Percentiles rank a stretch among this genome's conserved stretches.
Conservation (phyloP, 768 basidiomycete species). For the Suillus subluteus region DNA sequence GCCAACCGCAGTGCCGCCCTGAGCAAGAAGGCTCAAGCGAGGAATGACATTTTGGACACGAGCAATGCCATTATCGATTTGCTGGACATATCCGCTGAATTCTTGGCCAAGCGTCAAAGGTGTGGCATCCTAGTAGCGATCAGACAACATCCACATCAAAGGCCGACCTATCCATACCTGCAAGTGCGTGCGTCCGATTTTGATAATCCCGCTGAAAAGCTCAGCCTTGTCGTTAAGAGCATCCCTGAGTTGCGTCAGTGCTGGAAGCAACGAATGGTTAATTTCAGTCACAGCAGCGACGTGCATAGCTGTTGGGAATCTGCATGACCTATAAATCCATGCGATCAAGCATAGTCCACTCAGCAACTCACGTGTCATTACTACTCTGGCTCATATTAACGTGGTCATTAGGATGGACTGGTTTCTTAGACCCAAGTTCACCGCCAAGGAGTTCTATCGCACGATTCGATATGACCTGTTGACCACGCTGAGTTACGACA, state of each 20-base stretch:
- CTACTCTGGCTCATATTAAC: constrained; percentile 99
- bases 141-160: constrained; percentile 9
- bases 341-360: neutral
- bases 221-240: constrained; percentile 83
- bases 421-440: constrained; percentile 92
- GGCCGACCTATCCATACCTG: constrained; percentile 49
- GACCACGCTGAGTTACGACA: neutral
- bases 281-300: constrained; percentile 94
- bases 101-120: constrained; percentile 98
- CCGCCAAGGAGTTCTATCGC: constrained; percentile 98
- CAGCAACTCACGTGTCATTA: constrained; percentile 85
- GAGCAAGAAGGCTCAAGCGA: constrained; percentile 86
- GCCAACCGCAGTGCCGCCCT: constrained; percentile 98
- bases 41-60: constrained; percentile 83
- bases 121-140: constrained; percentile 78
- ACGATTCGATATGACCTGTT: constrained; percentile 93
- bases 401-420: constrained; percentile 99
- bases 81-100: constrained; percentile 97
- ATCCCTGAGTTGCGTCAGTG: constrained; percentile 80
- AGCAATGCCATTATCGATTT: constrained; percentile 87
- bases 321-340: constrained; percentile 32
- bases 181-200: constrained; percentile 97
- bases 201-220: constrained; percentile 90
- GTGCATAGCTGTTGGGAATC: constrained; percentile 99
- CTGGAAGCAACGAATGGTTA: constrained; percentile 77